These are phyloP conservation scores for Chaetoscypha palmicola DNA, from an alignment of 2,329 filamentous ascomycete species.

Conservation along the genomic window DNA sequence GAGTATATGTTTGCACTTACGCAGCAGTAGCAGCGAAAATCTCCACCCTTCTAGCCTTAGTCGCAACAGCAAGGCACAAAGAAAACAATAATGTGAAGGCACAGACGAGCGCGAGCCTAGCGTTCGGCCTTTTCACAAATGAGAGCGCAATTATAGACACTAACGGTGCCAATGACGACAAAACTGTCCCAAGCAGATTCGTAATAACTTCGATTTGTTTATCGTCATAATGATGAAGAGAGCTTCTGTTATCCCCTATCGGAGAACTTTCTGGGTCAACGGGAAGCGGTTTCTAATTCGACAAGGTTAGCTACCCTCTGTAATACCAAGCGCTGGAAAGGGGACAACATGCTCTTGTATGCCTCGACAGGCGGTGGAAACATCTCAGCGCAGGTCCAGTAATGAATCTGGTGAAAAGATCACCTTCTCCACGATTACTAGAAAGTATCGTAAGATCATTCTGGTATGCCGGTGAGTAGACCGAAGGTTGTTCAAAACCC, in stretches of 20 bases:
- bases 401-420: conserved; percentile 14
- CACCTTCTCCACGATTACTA: conserved; percentile 11
- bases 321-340: background rate
- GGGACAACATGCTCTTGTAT: conserved; percentile 5
- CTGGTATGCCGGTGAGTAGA: conserved; percentile 9
- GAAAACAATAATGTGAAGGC: conserved; percentile 14
- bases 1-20: too few species aligned
- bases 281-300: conserved; percentile 1
- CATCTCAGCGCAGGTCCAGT: conserved; percentile 8
- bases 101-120: conserved; percentile 10
- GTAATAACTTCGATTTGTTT: conserved; percentile 5
- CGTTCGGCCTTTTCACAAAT: conserved; percentile 6
- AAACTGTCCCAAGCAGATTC: conserved; percentile 12
- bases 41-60: conserved; percentile 10
- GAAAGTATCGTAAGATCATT: conserved; percentile 12
- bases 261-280: conserved; percentile 9
- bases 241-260: conserved; percentile 9
- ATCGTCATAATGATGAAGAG: conserved; percentile 9
- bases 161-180: conserved; percentile 14
- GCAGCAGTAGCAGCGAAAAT: conserved; percentile 12
- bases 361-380: conserved; percentile 3
- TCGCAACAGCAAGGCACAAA: conserved; percentile 11
- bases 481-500: conserved; percentile 9
- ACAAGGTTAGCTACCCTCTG: background rate
- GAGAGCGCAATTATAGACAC: conserved; percentile 12